Base-by-base conservation (phyloP, 495 filamentous ascomycete species). In the Terfezia claveryi region DNA sequence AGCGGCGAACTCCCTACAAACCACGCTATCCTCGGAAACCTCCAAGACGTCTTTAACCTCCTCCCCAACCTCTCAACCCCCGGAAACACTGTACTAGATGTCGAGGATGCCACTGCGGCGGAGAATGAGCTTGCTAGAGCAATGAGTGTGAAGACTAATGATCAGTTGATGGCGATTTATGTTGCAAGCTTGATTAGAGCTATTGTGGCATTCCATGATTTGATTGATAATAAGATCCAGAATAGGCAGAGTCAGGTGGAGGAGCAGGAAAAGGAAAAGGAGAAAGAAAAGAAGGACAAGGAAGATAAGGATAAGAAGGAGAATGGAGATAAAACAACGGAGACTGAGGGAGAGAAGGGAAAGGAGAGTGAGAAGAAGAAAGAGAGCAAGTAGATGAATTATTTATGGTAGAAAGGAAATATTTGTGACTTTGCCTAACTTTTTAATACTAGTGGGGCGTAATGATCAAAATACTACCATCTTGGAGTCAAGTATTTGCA, bases 221-320 rank as follows among this genome's bases (percentile, higher is more conserved):
- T 98, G 59, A 98, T 98, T 62, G 91, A 98, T 74, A 98, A 98
- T 72, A 98, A 98, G 80, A 94, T 96, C 58, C 91, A 96, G 73
- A 98, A 98, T 71, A 73, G 88, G 62, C 89, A 94, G 71, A 85
- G 89, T 66, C 86, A 92, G 69, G 91, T 94, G 65, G 91, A 98
- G 67, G 87, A 83, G 69, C 87, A 95, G 60, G 77, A 76, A 54
- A 83, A 82, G 75, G 81, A 83, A 68, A 80, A 83, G 51, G 82
- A 85, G 58, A 69, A 73, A 57, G 66, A 66, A 46, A 12, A 51
- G 23, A 68, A 69, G 49, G 77, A 74, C 56, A 80, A 81, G 66
- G 72, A 69, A 54, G 68, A 71, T 49, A 74, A 77, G 61, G 74
- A 79, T 57, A 74, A 73, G 58, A 68, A 72, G 56, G 70, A 66